Evolutionary conservation across 768 basidiomycete species (phyloP).

Genomic region (Boletus huronensis): DNA sequence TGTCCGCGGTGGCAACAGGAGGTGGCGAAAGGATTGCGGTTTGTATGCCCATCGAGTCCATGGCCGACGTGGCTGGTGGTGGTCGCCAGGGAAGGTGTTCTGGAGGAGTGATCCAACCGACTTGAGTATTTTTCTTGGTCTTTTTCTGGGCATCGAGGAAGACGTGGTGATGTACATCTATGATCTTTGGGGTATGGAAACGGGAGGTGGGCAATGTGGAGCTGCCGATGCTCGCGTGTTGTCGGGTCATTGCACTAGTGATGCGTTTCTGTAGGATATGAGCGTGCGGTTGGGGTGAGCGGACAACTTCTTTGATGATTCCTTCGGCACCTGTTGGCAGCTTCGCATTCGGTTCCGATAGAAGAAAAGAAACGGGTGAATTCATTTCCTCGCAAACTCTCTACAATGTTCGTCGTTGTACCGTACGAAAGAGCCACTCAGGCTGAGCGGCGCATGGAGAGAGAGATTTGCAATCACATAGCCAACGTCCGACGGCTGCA

Average conservation of each 20-base stretch:
- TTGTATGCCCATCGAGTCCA: conserved; percentile 58
- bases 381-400: conserved; percentile 42
- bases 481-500: conserved; percentile 71
- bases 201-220: not conserved
- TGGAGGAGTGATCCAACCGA: conserved; percentile 61
- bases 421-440: conserved; percentile 76
- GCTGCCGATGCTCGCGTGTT: not conserved
- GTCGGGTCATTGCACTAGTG: conserved; percentile 13
- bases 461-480: conserved; percentile 77
- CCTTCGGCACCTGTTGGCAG: not conserved
- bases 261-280: not conserved
- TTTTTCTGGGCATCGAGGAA: conserved; percentile 56
- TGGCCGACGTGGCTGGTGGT: conserved; percentile 53
- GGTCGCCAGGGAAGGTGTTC: conserved; percentile 67
- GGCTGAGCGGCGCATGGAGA: conserved; percentile 53
- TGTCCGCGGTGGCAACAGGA: conserved; percentile 46
- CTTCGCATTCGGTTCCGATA: conserved; percentile 19
- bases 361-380: conserved; percentile 3
- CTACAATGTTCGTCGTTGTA: conserved; percentile 76
- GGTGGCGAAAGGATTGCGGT: conserved; percentile 67
- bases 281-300: not conserved
- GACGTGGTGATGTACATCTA: conserved; percentile 80
- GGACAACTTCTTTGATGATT: conserved; percentile 15
- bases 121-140: conserved; percentile 37
- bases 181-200: conserved; percentile 9